Evolutionary conservation across 331 rosid genomes (phyloP).

Genomic region (Pyracantha coccinea): DNA sequence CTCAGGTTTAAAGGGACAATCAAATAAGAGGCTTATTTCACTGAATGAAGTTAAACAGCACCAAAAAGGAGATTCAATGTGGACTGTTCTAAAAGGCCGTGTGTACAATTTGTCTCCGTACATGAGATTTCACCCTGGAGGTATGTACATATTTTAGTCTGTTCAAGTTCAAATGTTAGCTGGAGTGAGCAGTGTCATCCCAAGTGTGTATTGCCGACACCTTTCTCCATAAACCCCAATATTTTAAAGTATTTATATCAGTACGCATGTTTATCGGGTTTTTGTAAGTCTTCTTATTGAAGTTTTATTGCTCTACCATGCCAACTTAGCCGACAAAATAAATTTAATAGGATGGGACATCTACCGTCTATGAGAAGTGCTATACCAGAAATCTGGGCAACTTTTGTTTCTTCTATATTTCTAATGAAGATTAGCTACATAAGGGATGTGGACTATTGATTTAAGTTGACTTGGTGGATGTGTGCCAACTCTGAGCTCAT

Average conservation of each 20-base stretch:
- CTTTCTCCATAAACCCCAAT: background rate
- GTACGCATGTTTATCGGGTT: background rate
- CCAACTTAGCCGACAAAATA: background rate
- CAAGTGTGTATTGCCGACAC: background rate
- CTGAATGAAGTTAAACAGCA: slow-evolving; percentile 76
- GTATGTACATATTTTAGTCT: slow-evolving; percentile 34
- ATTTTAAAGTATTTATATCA: background rate
- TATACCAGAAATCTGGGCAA: background rate
- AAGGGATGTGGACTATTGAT: background rate
- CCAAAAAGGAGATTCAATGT: slow-evolving; percentile 71
- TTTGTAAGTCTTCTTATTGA: background rate
- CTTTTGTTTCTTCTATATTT: background rate
- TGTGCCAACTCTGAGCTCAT: background rate
- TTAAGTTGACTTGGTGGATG: background rate
- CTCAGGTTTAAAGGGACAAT: slow-evolving; percentile 80
- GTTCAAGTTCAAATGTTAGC: background rate
- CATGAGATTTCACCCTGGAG: slow-evolving; percentile 98
- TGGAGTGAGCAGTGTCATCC: background rate
- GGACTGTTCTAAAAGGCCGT: slow-evolving; percentile 93
- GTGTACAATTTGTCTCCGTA: slow-evolving; percentile 86
- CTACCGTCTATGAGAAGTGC: background rate
- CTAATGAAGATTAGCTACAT: background rate
- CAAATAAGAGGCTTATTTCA: slow-evolving; percentile 76
- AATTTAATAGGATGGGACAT: background rate
- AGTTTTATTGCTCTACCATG: background rate